Percentiles rank a stretch among this genome's conserved stretches.
These are phyloP conservation scores for Didymella arachidicola DNA, from an alignment of 2,329 filamentous ascomycete species.

Conservation along the genomic window DNA sequence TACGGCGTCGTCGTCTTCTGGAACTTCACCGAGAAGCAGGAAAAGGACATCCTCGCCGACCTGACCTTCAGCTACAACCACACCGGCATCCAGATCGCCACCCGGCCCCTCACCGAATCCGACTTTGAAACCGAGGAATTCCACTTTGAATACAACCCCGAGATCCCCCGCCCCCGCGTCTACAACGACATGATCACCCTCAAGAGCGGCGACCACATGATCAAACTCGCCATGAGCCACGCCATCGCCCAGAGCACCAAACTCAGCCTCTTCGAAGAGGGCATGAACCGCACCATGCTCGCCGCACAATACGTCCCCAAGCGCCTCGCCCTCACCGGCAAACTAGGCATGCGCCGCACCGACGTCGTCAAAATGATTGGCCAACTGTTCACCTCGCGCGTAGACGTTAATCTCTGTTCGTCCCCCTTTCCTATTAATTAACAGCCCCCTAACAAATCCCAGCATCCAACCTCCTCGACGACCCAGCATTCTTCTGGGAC, in stretches of 20 bases:
- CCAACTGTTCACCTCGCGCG: slow-evolving; percentile 87
- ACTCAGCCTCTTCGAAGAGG: slow-evolving; percentile 92
- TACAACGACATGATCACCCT: slow-evolving; percentile 99
- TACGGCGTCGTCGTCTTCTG: slow-evolving; percentile 98
- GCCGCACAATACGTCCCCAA: slow-evolving; percentile 93
- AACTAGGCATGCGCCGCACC: slow-evolving; percentile 87
- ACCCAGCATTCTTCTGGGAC: slow-evolving; percentile 98
- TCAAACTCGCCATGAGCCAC: slow-evolving; percentile 96
- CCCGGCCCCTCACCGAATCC: slow-evolving; percentile 80
- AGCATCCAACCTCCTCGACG: slow-evolving; percentile 95
- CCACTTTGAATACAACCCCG: slow-evolving; percentile 93
- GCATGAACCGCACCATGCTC: slow-evolving; percentile 92
- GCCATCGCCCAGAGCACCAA: slow-evolving; percentile 98
- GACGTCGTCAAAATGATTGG: slow-evolving; percentile 94
- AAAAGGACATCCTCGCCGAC: slow-evolving; percentile 95
- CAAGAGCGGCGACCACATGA: slow-evolving; percentile 95
- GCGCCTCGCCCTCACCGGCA: slow-evolving; percentile 84
- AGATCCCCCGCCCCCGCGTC: slow-evolving; percentile 85
- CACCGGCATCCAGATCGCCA: slow-evolving; percentile 72
- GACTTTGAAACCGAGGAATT: slow-evolving; percentile 99
- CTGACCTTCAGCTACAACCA: slow-evolving; percentile 83
- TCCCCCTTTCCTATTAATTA: not conserved
- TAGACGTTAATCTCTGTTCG: slow-evolving; percentile 97
- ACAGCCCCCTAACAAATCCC: slow-evolving; percentile 17
- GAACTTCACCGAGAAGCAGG: slow-evolving; percentile 96